phyloP scores from a whole-genome alignment of 805 yeast genomes.

The Metschnikowia rubicola region DNA sequence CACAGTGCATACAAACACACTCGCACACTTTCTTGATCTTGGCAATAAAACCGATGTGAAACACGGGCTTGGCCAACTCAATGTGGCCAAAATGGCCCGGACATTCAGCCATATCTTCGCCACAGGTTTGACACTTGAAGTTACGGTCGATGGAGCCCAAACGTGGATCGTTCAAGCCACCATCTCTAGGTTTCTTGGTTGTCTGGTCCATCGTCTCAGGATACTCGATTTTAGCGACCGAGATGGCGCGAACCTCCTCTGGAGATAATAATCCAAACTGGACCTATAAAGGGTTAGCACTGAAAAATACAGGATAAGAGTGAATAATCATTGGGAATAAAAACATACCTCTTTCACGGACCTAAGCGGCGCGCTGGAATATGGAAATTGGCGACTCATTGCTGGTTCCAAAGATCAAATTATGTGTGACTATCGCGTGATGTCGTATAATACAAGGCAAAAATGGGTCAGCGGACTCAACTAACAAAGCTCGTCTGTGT shows the following conservation, averaged over 20 bases:
- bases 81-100: slow-evolving; percentile 99
- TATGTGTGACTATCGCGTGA: not conserved
- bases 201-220: slow-evolving; percentile 99
- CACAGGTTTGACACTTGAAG: slow-evolving; percentile 97
- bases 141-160: slow-evolving; percentile 96
- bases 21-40: slow-evolving; percentile 94
- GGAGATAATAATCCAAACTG: slow-evolving; percentile 98
- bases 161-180: slow-evolving; percentile 96
- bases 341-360: slow-evolving; percentile 85
- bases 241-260: slow-evolving; percentile 91
- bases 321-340: not conserved
- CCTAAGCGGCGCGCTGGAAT: slow-evolving; percentile 97
- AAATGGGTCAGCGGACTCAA: not conserved
- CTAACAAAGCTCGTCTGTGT: not conserved
- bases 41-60: slow-evolving; percentile 94
- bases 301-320: not conserved
- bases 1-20: slow-evolving; percentile 98
- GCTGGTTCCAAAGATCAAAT: not conserved
- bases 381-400: slow-evolving; percentile 64
- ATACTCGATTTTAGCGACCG: slow-evolving; percentile 95
- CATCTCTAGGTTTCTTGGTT: slow-evolving; percentile 90
- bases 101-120: slow-evolving; percentile 98
- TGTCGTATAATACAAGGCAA: not conserved
- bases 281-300: slow-evolving; percentile 43
- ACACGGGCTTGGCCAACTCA: slow-evolving; percentile 96